Base-by-base conservation (phyloP, 2,329 filamentous ascomycete species). In the Nemania sp. region DNA sequence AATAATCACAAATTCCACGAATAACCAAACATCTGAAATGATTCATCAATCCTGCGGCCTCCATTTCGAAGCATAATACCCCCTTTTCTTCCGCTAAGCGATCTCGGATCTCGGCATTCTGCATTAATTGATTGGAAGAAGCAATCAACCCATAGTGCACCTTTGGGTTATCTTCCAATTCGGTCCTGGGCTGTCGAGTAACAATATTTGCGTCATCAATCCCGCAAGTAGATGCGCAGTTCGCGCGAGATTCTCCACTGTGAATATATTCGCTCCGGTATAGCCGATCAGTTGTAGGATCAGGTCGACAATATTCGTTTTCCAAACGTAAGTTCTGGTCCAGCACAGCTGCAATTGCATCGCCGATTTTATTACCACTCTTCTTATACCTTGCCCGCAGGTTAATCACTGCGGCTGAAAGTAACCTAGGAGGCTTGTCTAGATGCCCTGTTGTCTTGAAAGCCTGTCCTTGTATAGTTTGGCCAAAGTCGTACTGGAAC, bases 141-240 rank as follows among this genome's bases (percentile, higher is more conserved):
- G 26, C 48, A 20, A 50, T 44, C 3, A 44, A 31, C 5, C 48
- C 48, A 9, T 19, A 24, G n/a, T 37, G 31, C 5, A 50, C 31
- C 4, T 12, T 17, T 19, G 24, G 22, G 34, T 62, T 61, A 43
- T 66, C 57, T 1, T 63, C 53, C 11, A 4, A 36, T 34, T 26
- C 3, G 37, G 43, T 19, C 47, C 37, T 39, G n/a, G n/a, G n/a
- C n/a, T n/a, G n/a, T n/a, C n/a, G n/a, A n/a, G n/a, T n/a, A n/a
- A n/a, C n/a, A n/a, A n/a, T n/a, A n/a, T n/a, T n/a, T n/a, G n/a
- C n/a, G n/a, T n/a, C n/a, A n/a, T 42, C 37, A 12, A 3, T 26
- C 24, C 47, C 24, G 2, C 3, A 6, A 8, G 40, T 64, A 56
- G 15, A 46, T 11, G 19, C 20, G 26, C 15, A 14, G 14, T 3